A percentile compares a stretch with the other conserved stretches of the same genome.
These are phyloP conservation scores for Pseudoneurospora amorphoporcata DNA, from an alignment of 495 filamentous ascomycete genomes.

Conservation along the genomic window DNA sequence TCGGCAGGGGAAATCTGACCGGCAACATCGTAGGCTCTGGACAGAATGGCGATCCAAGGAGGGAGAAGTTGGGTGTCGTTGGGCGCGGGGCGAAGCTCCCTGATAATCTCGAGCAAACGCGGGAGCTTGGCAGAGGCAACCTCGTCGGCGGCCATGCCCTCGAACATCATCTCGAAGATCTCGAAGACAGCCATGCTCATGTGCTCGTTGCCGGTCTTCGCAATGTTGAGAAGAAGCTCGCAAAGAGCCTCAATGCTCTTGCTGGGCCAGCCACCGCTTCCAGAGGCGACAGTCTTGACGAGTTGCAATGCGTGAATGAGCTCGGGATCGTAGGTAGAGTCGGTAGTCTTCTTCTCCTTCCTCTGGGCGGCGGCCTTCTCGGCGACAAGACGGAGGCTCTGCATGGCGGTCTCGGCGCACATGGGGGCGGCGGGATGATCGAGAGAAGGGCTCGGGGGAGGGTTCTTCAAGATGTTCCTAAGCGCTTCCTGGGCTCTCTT, in stretches of 20 bases:
- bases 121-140: conserved; percentile 81
- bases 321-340: conserved; percentile 58
- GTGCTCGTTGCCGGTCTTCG: conserved; percentile 80
- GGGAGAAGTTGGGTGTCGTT: conserved; percentile 89
- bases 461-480: conserved; percentile 65
- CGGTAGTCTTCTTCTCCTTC: conserved; percentile 55
- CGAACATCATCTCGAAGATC: conserved; percentile 92
- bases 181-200: conserved; percentile 93
- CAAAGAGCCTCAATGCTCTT: conserved; percentile 87
- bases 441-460: conserved; percentile 78
- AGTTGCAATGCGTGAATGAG: conserved; percentile 87
- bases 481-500: conserved; percentile 90
- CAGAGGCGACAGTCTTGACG: conserved; percentile 73
- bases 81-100: conserved; percentile 76
- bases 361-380: conserved; percentile 46
- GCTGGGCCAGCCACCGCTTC: conserved; percentile 93
- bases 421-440: conserved; percentile 93
- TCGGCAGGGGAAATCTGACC: conserved; percentile 75
- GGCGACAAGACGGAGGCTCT: conserved; percentile 60
- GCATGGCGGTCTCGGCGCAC: conserved; percentile 83
- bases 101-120: conserved; percentile 72
- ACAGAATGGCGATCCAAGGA: conserved; percentile 91
- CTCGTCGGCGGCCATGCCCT: conserved; percentile 69
- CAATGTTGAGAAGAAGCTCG: conserved; percentile 77
- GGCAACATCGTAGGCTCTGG: conserved; percentile 87